Conservation (phyloP, 169 alveolate genomes). For the Eimeria tenella region DNA sequence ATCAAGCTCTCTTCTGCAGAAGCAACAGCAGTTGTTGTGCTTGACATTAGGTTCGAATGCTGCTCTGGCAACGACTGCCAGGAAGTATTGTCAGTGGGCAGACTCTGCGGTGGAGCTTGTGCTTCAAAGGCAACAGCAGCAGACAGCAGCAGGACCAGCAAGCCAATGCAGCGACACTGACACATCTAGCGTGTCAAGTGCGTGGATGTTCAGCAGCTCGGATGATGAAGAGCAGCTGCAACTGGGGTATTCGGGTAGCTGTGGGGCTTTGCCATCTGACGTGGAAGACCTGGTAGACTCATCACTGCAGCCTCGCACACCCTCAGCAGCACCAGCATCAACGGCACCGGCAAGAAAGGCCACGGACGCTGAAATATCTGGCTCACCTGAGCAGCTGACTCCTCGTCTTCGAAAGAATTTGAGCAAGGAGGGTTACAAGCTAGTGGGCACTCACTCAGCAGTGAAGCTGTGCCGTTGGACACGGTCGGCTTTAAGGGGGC, state of each 20-base stretch:
- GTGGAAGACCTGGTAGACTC: conserved; percentile 24
- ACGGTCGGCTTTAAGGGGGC: conserved; percentile 87
- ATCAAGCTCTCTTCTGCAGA: background rate
- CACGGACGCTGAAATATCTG: background rate
- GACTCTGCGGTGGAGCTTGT: conserved; percentile 24
- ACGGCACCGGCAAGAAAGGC: conserved; percentile 3
- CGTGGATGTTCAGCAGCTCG: background rate
- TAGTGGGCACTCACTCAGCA: conserved; percentile 93
- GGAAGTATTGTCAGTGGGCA: conserved; percentile 11
- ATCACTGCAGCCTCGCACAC: background rate
- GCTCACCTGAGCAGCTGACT: conserved; percentile 71
- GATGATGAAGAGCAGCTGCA: conserved; percentile 30
- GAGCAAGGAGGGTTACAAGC: conserved; percentile 86
- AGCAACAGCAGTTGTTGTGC: conserved; percentile 4
- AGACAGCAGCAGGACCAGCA: conserved; percentile 12
- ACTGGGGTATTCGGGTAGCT: background rate
- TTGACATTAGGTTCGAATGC: background rate
- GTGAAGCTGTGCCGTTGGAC: conserved; percentile 95
- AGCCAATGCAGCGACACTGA: background rate
- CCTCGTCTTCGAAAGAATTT: conserved; percentile 73
- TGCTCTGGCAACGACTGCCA: conserved; percentile 21
- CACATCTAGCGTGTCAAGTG: background rate
- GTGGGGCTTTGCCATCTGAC: background rate
- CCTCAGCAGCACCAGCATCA: background rate
- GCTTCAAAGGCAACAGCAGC: background rate